These are phyloP conservation scores for Cyberlindnera samutprakarnensis DNA, from an alignment of 805 yeast species.

Conservation along the genomic window DNA sequence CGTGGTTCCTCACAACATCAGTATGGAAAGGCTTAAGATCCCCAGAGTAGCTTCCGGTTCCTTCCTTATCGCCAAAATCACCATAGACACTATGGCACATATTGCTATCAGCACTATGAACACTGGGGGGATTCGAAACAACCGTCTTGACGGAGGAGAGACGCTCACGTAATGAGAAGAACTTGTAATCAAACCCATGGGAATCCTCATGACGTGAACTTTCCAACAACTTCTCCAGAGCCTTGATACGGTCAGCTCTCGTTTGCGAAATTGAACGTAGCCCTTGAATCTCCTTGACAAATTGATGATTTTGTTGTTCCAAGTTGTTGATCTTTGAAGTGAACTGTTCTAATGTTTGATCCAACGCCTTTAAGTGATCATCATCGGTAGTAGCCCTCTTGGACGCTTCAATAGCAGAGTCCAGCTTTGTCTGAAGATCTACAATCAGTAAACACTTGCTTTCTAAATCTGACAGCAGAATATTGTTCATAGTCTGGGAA, in stretches of 20 bases:
- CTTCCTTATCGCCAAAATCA: background rate
- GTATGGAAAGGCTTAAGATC: background rate
- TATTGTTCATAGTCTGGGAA: conserved; percentile 13
- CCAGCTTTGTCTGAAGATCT: conserved; percentile 37
- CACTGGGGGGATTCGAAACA: conserved; percentile 15
- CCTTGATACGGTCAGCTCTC: conserved; percentile 48
- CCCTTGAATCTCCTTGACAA: conserved; percentile 48
- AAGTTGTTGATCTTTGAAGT: conserved; percentile 53
- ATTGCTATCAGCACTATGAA: no score
- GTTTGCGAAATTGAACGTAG: conserved; percentile 50
- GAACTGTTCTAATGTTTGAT: conserved; percentile 49
- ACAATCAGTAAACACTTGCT: conserved; percentile 22
- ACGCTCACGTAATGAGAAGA: conserved; percentile 14
- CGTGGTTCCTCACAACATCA: background rate
- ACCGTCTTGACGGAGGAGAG: conserved; percentile 21
- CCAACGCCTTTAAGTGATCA: conserved; percentile 45
- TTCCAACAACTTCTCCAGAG: conserved; percentile 40
- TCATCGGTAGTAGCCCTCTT: conserved; percentile 22
- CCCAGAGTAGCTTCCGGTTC: background rate
- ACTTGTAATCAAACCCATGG: conserved; percentile 8
- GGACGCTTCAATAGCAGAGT: conserved; percentile 27
- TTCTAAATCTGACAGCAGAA: conserved; percentile 19
- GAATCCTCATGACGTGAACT: conserved; percentile 28
- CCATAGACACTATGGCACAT: background rate
- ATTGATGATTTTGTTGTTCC: conserved; percentile 49